A percentile compares a stretch with the other conserved stretches of the same genome.
Conservation (phyloP, 495 filamentous ascomycete genomes). For the Parathielavia appendiculata region DNA sequence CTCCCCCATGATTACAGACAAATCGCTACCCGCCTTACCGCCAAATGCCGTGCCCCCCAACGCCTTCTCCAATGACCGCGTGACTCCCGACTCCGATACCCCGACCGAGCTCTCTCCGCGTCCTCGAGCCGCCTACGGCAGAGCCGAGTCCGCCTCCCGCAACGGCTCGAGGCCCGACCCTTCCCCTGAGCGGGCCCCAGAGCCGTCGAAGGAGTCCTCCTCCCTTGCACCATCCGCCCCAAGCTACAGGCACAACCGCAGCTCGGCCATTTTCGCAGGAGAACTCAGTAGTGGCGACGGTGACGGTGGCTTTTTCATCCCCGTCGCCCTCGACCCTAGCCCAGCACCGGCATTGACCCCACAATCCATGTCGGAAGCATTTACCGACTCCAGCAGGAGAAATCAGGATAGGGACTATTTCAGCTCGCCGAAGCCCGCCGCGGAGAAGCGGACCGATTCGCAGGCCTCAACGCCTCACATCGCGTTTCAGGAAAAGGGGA, state of each 20-base stretch:
- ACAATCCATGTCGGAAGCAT: slow-evolving; percentile 50
- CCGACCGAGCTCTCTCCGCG: slow-evolving; percentile 67
- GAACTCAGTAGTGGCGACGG: slow-evolving; percentile 56
- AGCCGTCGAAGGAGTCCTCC: slow-evolving; percentile 47
- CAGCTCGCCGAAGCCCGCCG: slow-evolving; percentile 29
- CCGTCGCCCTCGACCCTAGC: slow-evolving; percentile 82
- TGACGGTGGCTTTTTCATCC: slow-evolving; percentile 76
- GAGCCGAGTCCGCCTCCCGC: slow-evolving; percentile 45
- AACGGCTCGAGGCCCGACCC: slow-evolving; percentile 46
- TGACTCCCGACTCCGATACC: slow-evolving; percentile 70
- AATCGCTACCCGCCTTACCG: slow-evolving; percentile 88
- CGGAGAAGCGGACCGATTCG: slow-evolving; percentile 38
- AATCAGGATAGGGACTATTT: slow-evolving; percentile 54
- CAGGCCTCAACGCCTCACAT: slow-evolving; percentile 72
- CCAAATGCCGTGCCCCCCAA: slow-evolving; percentile 61
- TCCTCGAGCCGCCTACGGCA: slow-evolving; percentile 48
- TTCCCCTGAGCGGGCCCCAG: slow-evolving; percentile 45
- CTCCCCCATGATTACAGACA: slow-evolving; percentile 72
- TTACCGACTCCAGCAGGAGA: slow-evolving; percentile 38
- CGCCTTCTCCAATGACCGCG: slow-evolving; percentile 58
- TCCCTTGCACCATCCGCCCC: slow-evolving; percentile 65
- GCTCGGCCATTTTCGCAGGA: slow-evolving; percentile 60
- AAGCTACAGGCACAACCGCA: slow-evolving; percentile 72
- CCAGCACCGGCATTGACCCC: slow-evolving; percentile 58
- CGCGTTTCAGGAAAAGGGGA: slow-evolving; percentile 80